Conservation (phyloP, 2,329 filamentous ascomycete species). For the Colletotrichum tofieldiae region DNA sequence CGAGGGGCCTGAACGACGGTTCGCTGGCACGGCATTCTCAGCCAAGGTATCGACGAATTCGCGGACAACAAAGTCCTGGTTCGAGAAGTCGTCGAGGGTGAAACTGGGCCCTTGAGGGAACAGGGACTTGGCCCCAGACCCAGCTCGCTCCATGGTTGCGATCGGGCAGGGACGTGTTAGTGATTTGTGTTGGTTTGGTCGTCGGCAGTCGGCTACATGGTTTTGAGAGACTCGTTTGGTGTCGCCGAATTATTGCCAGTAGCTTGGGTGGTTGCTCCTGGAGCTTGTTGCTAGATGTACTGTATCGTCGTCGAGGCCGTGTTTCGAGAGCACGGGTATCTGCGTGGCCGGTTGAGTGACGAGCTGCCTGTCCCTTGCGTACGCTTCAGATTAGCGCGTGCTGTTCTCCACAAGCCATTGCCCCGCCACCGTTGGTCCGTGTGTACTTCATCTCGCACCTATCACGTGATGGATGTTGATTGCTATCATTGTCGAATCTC, state of each 20-base stretch:
- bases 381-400: slow-evolving; percentile 27
- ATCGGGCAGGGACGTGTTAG: slow-evolving; percentile 14
- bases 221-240: background rate
- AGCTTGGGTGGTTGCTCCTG: background rate
- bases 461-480: slow-evolving; percentile 8
- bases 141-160: slow-evolving; percentile 60
- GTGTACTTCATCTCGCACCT: background rate
- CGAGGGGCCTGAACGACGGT: slow-evolving; percentile 81
- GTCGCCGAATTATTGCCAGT: background rate
- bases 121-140: slow-evolving; percentile 73
- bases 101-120: slow-evolving; percentile 87
- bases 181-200: background rate
- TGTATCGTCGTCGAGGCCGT: background rate
- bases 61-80: slow-evolving; percentile 95
- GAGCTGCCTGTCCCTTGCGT: slow-evolving; percentile 29
- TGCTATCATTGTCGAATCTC: background rate
- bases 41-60: slow-evolving; percentile 97
- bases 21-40: slow-evolving; percentile 84
- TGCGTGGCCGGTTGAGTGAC: slow-evolving; percentile 29
- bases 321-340: slow-evolving; percentile 41
- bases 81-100: slow-evolving; percentile 89
- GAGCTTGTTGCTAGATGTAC: background rate
- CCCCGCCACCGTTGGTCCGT: slow-evolving; percentile 26
- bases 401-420: background rate
- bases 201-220: slow-evolving; percentile 29